Evolutionary conservation across 164 flowering plant species (phyloP).

Genomic region (Vitis labrusca): DNA sequence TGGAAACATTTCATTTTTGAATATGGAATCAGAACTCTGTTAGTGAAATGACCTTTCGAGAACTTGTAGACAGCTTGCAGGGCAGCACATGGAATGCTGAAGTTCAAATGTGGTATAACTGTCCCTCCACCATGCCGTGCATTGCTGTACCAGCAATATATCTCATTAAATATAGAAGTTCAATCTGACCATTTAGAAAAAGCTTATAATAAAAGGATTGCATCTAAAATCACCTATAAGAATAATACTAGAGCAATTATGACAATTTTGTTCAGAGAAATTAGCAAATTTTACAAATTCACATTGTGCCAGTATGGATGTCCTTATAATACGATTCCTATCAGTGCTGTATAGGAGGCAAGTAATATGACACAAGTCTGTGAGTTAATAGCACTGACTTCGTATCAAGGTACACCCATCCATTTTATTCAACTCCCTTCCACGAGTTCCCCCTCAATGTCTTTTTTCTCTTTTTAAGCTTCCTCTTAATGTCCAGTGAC

Average conservation of each 20-base stretch:
- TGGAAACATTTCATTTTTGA: too few species aligned
- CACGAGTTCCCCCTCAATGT: too few species aligned
- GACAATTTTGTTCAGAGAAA: too few species aligned
- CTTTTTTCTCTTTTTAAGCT: neutral
- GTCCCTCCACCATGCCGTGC: conserved; percentile 89
- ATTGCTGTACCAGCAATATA: conserved; percentile 53
- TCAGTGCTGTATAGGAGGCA: too few species aligned
- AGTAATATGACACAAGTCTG: too few species aligned
- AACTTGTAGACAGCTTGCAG: conserved; percentile 69
- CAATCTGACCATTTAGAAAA: neutral
- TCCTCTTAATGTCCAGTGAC: neutral
- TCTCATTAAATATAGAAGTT: neutral
- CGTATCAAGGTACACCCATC: too few species aligned
- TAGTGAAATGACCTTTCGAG: conserved; percentile 54
- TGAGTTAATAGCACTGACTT: too few species aligned
- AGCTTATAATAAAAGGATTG: neutral
- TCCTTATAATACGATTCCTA: too few species aligned
- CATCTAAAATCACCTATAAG: neutral
- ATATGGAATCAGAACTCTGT: neutral
- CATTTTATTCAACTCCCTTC: too few species aligned
- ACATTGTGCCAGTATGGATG: too few species aligned
- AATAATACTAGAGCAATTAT: too few species aligned
- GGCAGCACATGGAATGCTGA: conserved; percentile 88
- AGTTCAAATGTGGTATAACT: conserved; percentile 85
- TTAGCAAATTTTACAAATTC: too few species aligned